phyloP scores from a whole-genome alignment of 208 protist genomes.

The Trypanosomatidae sp. region DNA sequence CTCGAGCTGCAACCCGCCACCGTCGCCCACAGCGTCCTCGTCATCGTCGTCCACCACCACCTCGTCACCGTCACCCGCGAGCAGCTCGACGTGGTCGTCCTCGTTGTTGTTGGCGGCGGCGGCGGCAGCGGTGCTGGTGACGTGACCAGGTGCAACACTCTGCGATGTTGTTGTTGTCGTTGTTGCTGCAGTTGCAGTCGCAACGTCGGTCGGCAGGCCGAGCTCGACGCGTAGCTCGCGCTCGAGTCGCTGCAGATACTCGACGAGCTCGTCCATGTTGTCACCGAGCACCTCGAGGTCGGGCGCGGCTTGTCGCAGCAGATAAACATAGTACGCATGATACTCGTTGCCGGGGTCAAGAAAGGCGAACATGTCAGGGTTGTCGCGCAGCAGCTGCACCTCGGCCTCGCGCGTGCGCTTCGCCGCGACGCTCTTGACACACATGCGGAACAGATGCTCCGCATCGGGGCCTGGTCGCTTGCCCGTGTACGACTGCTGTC shows the following conservation, averaged over 20 bases:
- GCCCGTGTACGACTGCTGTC: conserved; percentile 30
- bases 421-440: conserved; percentile 39
- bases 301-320: conserved; percentile 54
- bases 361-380: conserved; percentile 64
- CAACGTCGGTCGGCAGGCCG: too few relatives aligned
- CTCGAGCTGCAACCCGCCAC: conserved; percentile 60
- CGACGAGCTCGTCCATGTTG: conserved; percentile 67
- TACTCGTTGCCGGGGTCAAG: conserved; percentile 73
- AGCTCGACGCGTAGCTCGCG: conserved; percentile 44
- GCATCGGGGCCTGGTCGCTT: conserved; percentile 45
- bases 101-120: not conserved
- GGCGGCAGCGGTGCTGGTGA: too few relatives aligned
- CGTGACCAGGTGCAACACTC: too few relatives aligned
- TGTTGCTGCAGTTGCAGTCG: conserved; percentile 2
- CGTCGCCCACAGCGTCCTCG: conserved; percentile 9
- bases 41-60: conserved; percentile 25
- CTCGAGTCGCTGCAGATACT: conserved; percentile 53
- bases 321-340: conserved; percentile 81
- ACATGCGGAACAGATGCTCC: conserved; percentile 46
- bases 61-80: conserved; percentile 8
- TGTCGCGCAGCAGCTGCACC: conserved; percentile 51
- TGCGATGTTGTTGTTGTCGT: not conserved
- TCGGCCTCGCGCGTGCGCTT: conserved; percentile 54
- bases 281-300: conserved; percentile 77
- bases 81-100: conserved; percentile 4